Percentiles rank a stretch among this genome's conserved stretches.
Evolutionary conservation across 208 protist genomes (phyloP).

Genomic region (Crithidia fasciculata): DNA sequence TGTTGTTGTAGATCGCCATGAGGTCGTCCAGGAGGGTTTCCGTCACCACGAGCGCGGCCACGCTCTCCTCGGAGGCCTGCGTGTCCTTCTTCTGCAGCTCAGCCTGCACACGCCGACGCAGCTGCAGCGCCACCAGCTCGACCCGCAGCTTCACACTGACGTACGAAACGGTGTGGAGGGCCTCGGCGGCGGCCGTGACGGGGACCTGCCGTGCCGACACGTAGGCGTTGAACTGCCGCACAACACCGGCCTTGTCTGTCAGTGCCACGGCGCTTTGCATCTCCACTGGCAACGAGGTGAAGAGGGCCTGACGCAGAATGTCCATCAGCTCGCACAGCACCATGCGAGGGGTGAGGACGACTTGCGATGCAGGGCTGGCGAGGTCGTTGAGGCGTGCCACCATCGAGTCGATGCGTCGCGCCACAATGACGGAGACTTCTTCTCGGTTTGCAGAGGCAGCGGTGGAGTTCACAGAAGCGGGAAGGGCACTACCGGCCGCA

Average conservation of each 20-base stretch:
- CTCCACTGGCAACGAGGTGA: constrained; percentile 33
- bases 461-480: too few relatives aligned
- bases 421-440: constrained; percentile 40
- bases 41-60: constrained; percentile 53
- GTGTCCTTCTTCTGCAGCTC: constrained; percentile 35
- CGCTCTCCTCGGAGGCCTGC: constrained; percentile 15
- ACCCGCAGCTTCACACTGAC: constrained; percentile 71
- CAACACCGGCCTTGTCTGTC: constrained; percentile 16
- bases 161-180: constrained; percentile 55
- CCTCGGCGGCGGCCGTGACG: constrained; percentile 50
- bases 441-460: neutral
- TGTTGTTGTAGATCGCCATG: constrained; percentile 51
- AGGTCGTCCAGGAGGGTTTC: constrained; percentile 66
- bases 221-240: constrained; percentile 24
- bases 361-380: constrained; percentile 30
- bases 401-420: constrained; percentile 54
- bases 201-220: constrained; percentile 51
- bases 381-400: constrained; percentile 57
- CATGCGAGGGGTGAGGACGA: constrained; percentile 47
- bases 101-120: constrained; percentile 42
- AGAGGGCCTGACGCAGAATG: constrained; percentile 50
- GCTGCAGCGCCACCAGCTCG: constrained; percentile 52
- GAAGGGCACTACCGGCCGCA: neutral
- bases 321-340: constrained; percentile 57
- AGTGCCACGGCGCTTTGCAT: constrained; percentile 19